phyloP scores from a whole-genome alignment of 495 filamentous ascomycete genomes.

The Xylaria telfairii region DNA sequence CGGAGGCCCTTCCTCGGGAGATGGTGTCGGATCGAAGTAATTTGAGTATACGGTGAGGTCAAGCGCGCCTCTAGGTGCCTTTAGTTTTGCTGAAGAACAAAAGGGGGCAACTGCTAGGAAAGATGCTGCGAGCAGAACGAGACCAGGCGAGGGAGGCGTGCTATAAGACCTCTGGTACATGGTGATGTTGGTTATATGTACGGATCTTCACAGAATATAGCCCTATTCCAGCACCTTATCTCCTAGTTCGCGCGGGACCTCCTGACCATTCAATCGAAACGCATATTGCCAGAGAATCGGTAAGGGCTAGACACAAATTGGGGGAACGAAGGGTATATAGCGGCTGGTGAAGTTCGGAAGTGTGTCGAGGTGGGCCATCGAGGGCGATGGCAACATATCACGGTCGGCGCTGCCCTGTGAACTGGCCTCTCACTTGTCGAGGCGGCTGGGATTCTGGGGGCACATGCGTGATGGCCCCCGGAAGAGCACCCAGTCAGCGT shows the following conservation, averaged over 20 bases:
- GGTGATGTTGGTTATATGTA: constrained; percentile 32
- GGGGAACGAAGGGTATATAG: constrained; percentile 58
- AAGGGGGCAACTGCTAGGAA: constrained; percentile 43
- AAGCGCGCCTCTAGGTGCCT: constrained; percentile 25
- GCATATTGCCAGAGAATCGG: constrained; percentile 50
- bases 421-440: constrained; percentile 47
- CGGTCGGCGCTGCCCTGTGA: constrained; percentile 42
- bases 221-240: constrained; percentile 36
- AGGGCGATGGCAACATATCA: constrained; percentile 32
- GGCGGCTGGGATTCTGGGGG: constrained; percentile 37
- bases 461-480: constrained; percentile 45
- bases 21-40: constrained; percentile 61
- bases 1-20: constrained; percentile 64
- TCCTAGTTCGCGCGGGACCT: constrained; percentile 40
- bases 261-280: constrained; percentile 53
- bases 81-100: constrained; percentile 43
- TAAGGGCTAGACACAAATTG: constrained; percentile 40
- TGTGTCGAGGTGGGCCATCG: constrained; percentile 39
- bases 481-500: constrained; percentile 43
- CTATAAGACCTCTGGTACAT: constrained; percentile 43
- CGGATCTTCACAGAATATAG: constrained; percentile 40
- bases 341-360: constrained; percentile 57
- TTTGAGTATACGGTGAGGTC: constrained; percentile 47
- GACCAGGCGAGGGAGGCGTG: constrained; percentile 35
- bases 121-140: constrained; percentile 35